These are phyloP conservation scores for Malus hybrid DNA, from an alignment of 331 rosid species.

Conservation along the genomic window DNA sequence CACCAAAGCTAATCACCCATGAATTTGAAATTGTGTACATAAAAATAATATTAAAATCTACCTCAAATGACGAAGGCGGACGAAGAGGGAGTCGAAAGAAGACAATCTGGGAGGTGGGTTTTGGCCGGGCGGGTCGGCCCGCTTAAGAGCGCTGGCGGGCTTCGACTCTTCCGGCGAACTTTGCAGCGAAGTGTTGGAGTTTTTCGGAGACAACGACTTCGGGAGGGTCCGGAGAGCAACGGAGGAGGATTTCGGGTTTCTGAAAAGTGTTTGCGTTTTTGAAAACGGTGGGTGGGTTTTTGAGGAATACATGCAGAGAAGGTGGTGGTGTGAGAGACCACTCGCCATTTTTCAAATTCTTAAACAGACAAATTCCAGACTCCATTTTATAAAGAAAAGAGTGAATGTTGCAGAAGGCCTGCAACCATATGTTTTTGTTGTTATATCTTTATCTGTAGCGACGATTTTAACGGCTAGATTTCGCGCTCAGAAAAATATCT, in stretches of 20 bases:
- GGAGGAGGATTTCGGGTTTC: conserved; percentile 28
- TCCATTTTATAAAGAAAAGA: background rate
- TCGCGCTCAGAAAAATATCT: conserved; percentile 7
- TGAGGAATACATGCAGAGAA: conserved; percentile 28
- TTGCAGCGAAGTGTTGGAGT: conserved; percentile 23
- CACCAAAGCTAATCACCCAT: background rate
- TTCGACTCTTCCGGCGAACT: conserved; percentile 22
- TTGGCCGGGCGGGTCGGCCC: background rate
- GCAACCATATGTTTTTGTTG: conserved; percentile 1
- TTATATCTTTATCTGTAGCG: background rate
- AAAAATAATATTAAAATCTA: background rate
- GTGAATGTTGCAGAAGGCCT: background rate
- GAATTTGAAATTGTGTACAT: background rate
- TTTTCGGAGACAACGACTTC: conserved; percentile 36
- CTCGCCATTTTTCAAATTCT: conserved; percentile 44
- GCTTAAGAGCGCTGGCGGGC: background rate
- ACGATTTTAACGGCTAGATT: conserved; percentile 15
- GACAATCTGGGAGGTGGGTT: conserved; percentile 15
- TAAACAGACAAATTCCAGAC: background rate
- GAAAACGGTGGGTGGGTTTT: conserved; percentile 9
- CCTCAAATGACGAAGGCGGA: conserved; percentile 34
- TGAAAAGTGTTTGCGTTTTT: conserved; percentile 16
- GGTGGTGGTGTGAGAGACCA: conserved; percentile 26
- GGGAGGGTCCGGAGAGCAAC: conserved; percentile 20
- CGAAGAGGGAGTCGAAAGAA: conserved; percentile 18